Base-by-base conservation (phyloP, 768 basidiomycete species). In the Termitomyces eurrhizus region DNA sequence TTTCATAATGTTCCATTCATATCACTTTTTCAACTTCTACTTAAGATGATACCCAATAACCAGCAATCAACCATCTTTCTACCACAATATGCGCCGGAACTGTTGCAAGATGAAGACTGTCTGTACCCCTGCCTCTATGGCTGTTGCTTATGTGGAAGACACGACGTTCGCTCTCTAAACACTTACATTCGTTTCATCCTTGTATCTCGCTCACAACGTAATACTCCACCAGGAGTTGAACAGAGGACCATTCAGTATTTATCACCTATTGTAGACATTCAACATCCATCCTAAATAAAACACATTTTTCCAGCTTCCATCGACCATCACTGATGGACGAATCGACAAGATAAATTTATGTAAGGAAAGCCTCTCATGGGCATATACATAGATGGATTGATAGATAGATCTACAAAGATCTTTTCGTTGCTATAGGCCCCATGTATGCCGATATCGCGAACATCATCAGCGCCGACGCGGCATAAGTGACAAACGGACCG, bases 401-500 rank as follows among this genome's bases (percentile, higher is more conserved):
- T 64, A 62, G 65, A 63, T 53, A 61, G n/a, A 56, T 21, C 21
- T 21, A 21, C 62, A 68, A 65, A 53, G 75, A 71, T 70, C 74
- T 76, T 18, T 72, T 76, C 33, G 65, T 72, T 58, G 66, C 73
- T 57, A 85, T 72, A 13, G 75, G 70, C 66, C 74, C 79, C 89
- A 93, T 92, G 51, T 73, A 73, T 21, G 69, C 63, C 3, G 84
- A 81, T 56, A 94, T 74, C 24, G 74, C 73, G 16, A 83, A 69
- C 89, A 92, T 93, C 0, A 86, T 83, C 26, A 82, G 62, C 0
- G 86, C 88, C 45, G 87, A 82, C 13, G 80, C 71, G 1, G 77
- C 76, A 61, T 94, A 94, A n/a, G 92, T 94, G 50, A 79, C 62
- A 8, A 89, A 83, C 46, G 92, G 92, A 4, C 92, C 92, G 66